A percentile compares a stretch with the other conserved stretches of the same genome.
Evolutionary conservation across 2,329 filamentous ascomycete genomes (phyloP).

Genomic region (Cladosporium sphaerospermum): DNA sequence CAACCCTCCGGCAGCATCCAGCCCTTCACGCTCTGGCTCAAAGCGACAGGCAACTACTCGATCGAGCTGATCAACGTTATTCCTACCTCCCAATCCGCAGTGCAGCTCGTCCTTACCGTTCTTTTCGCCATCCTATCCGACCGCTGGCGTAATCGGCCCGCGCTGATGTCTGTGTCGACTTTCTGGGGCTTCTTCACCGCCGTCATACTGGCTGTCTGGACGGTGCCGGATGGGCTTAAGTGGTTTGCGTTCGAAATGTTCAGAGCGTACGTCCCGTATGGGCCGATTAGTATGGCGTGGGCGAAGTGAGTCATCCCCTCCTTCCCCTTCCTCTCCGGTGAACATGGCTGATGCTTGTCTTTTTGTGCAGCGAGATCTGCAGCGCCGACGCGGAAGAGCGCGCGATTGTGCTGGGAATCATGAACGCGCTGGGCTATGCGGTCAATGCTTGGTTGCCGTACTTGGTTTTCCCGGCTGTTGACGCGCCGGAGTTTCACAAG

Average conservation of each 20-base stretch:
- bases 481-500: constrained; percentile 6
- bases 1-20: constrained; percentile 8
- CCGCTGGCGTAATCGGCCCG: constrained; percentile 52
- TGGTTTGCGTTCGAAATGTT: constrained; percentile 31
- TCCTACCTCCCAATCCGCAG: constrained; percentile 45
- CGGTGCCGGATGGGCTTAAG: constrained; percentile 26
- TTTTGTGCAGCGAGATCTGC: constrained; percentile 41
- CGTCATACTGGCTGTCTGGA: constrained; percentile 45
- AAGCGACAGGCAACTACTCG: constrained; percentile 37
- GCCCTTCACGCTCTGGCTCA: constrained; percentile 34
- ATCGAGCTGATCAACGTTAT: constrained; percentile 52
- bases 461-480: constrained; percentile 6
- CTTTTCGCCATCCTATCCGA: constrained; percentile 63
- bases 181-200: constrained; percentile 39
- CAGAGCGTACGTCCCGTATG: constrained; percentile 27
- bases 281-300: constrained; percentile 35
- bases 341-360: background rate
- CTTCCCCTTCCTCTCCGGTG: background rate
- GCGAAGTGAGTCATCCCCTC: constrained; percentile 17
- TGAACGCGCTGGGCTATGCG: constrained; percentile 66
- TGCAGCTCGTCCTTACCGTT: constrained; percentile 54
- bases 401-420: constrained; percentile 57
- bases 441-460: constrained; percentile 62
- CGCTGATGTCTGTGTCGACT: constrained; percentile 52
- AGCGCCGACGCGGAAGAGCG: constrained; percentile 57